Conservation (phyloP, 352 stramenopile genomes). For the Phytophthora sansomeana region DNA sequence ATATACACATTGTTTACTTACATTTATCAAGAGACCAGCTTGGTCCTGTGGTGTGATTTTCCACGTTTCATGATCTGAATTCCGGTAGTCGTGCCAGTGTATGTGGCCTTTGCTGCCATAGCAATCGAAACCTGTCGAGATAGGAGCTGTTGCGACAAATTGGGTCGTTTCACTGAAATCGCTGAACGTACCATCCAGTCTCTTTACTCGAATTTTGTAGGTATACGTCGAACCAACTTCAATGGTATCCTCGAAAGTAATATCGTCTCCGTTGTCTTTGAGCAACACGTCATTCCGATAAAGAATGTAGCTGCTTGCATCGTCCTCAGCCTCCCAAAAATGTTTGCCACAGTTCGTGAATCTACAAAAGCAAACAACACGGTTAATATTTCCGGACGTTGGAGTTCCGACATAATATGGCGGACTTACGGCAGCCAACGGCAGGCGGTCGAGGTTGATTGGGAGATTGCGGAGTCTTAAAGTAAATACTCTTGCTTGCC, state of each 20-base stretch:
- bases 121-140: constrained; percentile 39
- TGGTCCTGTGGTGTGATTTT: constrained; percentile 39
- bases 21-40: constrained; percentile 43
- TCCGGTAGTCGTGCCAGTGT: constrained; percentile 48
- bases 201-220: constrained; percentile 45
- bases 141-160: constrained; percentile 21
- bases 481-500: constrained; percentile 49
- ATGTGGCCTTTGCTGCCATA: constrained; percentile 41
- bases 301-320: constrained; percentile 45
- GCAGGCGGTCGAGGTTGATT: constrained; percentile 53
- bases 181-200: constrained; percentile 26
- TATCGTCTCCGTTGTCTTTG: constrained; percentile 34
- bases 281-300: constrained; percentile 40
- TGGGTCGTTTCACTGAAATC: constrained; percentile 42
- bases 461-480: constrained; percentile 39
- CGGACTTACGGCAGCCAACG: constrained; percentile 60
- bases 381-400: background rate
- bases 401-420: background rate
- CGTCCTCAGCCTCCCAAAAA: constrained; percentile 46
- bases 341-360: constrained; percentile 35
- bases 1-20: constrained; percentile 21
- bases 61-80: constrained; percentile 48
- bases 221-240: constrained; percentile 43
- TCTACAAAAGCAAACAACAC: constrained; percentile 25
- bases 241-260: constrained; percentile 51